These are phyloP conservation scores for Pezicula neosporulosa DNA, from an alignment of 2,329 filamentous ascomycete species.

Conservation along the genomic window DNA sequence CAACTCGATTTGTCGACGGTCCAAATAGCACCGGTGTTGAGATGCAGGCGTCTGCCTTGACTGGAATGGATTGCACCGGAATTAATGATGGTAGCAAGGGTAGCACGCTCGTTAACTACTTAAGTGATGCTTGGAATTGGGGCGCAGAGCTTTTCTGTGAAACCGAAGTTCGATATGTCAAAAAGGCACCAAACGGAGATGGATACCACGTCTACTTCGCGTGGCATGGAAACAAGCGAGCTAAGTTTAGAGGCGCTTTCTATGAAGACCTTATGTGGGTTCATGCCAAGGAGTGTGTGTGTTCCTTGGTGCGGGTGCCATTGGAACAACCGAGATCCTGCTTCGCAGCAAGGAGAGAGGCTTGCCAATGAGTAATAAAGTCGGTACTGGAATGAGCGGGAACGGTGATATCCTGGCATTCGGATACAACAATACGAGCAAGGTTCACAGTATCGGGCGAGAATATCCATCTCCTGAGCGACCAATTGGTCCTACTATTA, in stretches of 20 bases:
- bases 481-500: conserved; percentile 56
- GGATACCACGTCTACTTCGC: conserved; percentile 60
- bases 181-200: conserved; percentile 36
- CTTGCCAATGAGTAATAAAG: conserved; percentile 46
- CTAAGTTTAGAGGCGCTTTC: conserved; percentile 40
- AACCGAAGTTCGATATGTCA: conserved; percentile 58
- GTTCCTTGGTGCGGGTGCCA: conserved; percentile 58
- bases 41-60: conserved; percentile 54
- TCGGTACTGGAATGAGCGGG: conserved; percentile 52
- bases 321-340: conserved; percentile 61
- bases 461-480: conserved; percentile 40
- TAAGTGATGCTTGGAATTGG: conserved; percentile 66
- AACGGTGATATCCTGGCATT: conserved; percentile 62
- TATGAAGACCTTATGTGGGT: conserved; percentile 60
- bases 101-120: conserved; percentile 58
- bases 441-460: conserved; percentile 49
- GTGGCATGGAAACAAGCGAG: conserved; percentile 49
- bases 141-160: conserved; percentile 65
- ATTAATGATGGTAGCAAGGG: conserved; percentile 63
- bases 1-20: conserved; percentile 55
- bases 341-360: conserved; percentile 53
- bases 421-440: conserved; percentile 38
- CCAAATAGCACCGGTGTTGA: conserved; percentile 57
- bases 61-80: conserved; percentile 57
- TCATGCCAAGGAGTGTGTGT: conserved; percentile 55